phyloP scores from a whole-genome alignment of 202 grass and related monocot genomes.

The Zoysia matrella region DNA sequence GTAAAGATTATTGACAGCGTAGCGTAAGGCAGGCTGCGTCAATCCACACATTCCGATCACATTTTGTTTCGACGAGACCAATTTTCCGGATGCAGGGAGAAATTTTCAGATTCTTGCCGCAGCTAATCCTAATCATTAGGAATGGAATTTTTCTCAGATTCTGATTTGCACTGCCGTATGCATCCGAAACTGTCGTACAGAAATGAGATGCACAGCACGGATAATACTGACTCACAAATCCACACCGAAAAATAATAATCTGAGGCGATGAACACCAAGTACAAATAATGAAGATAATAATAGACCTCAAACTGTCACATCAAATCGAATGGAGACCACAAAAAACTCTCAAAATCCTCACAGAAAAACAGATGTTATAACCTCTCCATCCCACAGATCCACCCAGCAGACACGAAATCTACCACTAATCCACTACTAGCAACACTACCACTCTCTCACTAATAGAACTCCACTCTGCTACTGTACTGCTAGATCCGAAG shows the following conservation, averaged over 20 bases:
- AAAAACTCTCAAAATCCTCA: slow-evolving; percentile 7
- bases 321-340: background rate
- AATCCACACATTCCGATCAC: background rate
- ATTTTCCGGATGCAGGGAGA: background rate
- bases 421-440: background rate
- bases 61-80: too few relatives aligned
- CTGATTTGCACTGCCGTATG: background rate
- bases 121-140: background rate
- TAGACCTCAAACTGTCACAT: background rate
- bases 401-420: background rate
- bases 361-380: background rate
- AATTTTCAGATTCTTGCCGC: background rate
- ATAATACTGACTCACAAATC: background rate
- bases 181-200: too few relatives aligned
- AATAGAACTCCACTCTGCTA: background rate
- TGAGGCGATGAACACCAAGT: background rate
- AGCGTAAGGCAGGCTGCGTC: background rate
- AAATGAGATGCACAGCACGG: background rate
- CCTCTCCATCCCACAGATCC: background rate
- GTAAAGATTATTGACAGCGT: background rate
- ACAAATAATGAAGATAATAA: slow-evolving; percentile 9
- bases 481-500: slow-evolving; percentile 23
- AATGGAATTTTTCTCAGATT: background rate
- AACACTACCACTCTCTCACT: background rate
- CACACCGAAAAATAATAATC: background rate